Evolutionary conservation across 805 yeast species (phyloP), one percentile per base, ranked within the genome.

Genomic region (Suhomyces sp.): DNA sequence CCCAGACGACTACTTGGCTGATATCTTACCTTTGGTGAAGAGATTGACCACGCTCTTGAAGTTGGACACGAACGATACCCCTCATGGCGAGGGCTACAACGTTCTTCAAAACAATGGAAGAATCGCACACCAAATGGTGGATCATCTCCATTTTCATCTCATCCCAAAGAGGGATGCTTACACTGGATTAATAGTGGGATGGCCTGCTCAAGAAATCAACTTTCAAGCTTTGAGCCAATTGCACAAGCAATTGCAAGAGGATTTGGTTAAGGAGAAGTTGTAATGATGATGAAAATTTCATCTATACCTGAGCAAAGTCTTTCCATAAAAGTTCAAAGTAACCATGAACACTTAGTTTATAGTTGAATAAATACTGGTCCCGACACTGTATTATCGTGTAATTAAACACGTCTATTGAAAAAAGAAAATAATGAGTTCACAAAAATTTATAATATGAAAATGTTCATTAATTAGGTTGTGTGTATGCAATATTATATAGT

Each of bases 81-180:
- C 71, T 4, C 70, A 72, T 4, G 87, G 88, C 13, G 71, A 64
- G 32, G 95, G 95, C 28, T 91, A 91, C 73, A 91, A 91, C 56
- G 58, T 91, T 14, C 68, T 91, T 47, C 98, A 90, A 63, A 93
- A 91, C 72, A 93, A 91, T 50, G 98, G 98, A 32, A 68, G 86
- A 56, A 81, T 90, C 54, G 98, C 98, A 9, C 98, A 93, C 58
- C 98, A 91, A 68, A 83, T 75, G 37, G 98, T 93, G 38, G 93
- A 85, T 48, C 98, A 91, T 58, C 97, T 93, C 39, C 98, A 91
- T 60, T 85, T 93, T 76, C 98, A 91, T 60, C 77, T 91, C 60
- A 91, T 91, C 56, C 98, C 98, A 33, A 91, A 91, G 74, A 74
- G 74, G 40, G 81, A 80, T 50, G 67, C 61, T 2, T 72, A 74